Evolutionary conservation across 140 eudicot genomes (phyloP).

Genomic region (Erigeron philadelphicus): DNA sequence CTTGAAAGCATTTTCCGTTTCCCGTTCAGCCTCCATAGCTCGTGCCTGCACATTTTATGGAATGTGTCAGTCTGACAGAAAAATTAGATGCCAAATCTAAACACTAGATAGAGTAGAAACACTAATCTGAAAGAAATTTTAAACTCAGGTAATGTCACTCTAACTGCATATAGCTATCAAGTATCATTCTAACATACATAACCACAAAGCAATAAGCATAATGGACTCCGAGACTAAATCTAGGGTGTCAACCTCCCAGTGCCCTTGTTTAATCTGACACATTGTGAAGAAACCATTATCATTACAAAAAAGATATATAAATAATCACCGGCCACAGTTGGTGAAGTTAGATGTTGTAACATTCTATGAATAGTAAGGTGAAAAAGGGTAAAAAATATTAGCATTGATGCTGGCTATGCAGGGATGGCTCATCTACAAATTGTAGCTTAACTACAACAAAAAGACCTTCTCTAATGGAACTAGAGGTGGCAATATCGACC

Average conservation of each 20-base stretch:
- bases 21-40: conserved; percentile 67
- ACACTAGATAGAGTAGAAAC: not conserved
- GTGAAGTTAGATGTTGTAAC: not conserved
- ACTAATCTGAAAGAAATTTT: too few species aligned
- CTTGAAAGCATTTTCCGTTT: conserved; percentile 60
- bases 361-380: not conserved
- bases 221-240: too few species aligned
- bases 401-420: too few species aligned
- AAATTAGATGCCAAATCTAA: conserved; percentile 1
- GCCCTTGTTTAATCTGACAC: too few species aligned
- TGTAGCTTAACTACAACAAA: not conserved
- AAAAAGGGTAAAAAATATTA: not conserved
- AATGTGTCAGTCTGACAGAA: conserved; percentile 18
- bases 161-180: too few species aligned
- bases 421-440: not conserved
- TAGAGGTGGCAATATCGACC: not conserved
- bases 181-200: too few species aligned
- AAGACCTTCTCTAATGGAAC: not conserved
- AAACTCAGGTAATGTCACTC: too few species aligned
- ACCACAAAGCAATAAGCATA: too few species aligned
- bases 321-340: not conserved
- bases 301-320: too few species aligned
- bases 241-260: too few species aligned
- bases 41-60: conserved; percentile 46
- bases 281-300: too few species aligned